Conservation (phyloP, 495 filamentous ascomycete genomes). For the Trypethelium eluteriae region DNA sequence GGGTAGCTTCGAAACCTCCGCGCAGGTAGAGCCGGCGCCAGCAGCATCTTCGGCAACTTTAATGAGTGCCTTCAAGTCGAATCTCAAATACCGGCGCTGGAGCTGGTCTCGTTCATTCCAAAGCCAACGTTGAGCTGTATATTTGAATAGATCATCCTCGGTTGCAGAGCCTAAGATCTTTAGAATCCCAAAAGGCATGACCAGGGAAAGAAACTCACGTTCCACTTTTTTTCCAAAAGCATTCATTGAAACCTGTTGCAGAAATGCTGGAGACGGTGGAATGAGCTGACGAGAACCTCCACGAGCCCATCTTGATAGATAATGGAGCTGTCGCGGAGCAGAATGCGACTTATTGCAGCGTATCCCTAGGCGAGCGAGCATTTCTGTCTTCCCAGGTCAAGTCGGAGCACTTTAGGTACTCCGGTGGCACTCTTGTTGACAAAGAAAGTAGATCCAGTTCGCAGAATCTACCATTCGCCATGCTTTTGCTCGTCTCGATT, state of each 20-base stretch:
- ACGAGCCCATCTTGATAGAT: background rate
- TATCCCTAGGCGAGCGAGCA: too few relatives aligned
- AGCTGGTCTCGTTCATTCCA: conserved; percentile 19
- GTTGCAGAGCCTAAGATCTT: background rate
- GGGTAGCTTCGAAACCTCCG: conserved; percentile 15
- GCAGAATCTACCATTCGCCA: too few relatives aligned
- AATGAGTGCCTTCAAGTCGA: conserved; percentile 20
- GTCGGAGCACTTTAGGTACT: too few relatives aligned
- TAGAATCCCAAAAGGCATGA: background rate
- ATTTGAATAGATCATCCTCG: background rate
- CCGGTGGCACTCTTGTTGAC: too few relatives aligned
- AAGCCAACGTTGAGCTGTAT: conserved; percentile 12
- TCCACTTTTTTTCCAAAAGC: background rate
- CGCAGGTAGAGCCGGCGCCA: conserved; percentile 14
- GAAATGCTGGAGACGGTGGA: background rate
- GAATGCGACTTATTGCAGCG: too few relatives aligned
- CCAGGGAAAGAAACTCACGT: background rate
- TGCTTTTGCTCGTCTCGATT: too few relatives aligned
- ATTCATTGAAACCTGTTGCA: background rate
- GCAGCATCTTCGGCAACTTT: conserved; percentile 15
- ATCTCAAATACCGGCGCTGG: conserved; percentile 15
- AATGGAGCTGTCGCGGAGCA: background rate
- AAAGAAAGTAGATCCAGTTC: too few relatives aligned
- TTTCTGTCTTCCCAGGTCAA: too few relatives aligned
- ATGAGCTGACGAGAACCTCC: background rate